Evolutionary conservation across 352 stramenopile genomes (phyloP).

Genomic region (Saprolegnia parasitica): DNA sequence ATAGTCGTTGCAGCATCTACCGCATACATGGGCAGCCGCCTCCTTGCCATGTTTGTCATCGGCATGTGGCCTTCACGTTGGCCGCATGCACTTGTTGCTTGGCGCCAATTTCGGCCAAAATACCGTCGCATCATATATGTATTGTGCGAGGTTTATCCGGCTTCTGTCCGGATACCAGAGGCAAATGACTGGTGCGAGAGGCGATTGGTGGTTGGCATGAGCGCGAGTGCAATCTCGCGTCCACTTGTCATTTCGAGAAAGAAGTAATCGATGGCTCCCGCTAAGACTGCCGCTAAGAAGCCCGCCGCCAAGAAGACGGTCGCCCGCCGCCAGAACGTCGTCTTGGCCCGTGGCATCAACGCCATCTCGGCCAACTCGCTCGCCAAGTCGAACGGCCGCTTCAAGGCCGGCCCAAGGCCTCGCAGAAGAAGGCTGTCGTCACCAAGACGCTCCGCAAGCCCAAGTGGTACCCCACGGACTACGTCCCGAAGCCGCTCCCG

Average conservation of each 20-base stretch:
- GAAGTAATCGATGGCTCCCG: slow-evolving; percentile 27
- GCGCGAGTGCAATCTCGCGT: background rate
- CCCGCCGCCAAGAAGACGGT: slow-evolving; percentile 24
- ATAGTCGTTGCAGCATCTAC: too few relatives aligned
- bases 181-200: slow-evolving; percentile 25
- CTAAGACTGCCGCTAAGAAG: slow-evolving; percentile 22
- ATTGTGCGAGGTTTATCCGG: slow-evolving; percentile 18
- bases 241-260: slow-evolving; percentile 28
- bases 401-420: slow-evolving; percentile 49
- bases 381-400: slow-evolving; percentile 53
- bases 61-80: background rate
- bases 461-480: slow-evolving; percentile 75
- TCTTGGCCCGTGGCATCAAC: slow-evolving; percentile 72
- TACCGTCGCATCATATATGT: background rate
- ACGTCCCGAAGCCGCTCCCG: slow-evolving; percentile 54
- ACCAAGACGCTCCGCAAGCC: slow-evolving; percentile 44
- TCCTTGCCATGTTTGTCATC: background rate
- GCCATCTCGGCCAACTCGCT: slow-evolving; percentile 67
- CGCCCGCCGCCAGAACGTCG: slow-evolving; percentile 49
- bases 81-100: too few relatives aligned
- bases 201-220: slow-evolving; percentile 11
- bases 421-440: slow-evolving; percentile 46
- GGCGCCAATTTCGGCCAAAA: background rate
- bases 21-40: too few relatives aligned
- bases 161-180: slow-evolving; percentile 8